Conservation (phyloP, 441 rosid species). For the Aleurites moluccanus region DNA sequence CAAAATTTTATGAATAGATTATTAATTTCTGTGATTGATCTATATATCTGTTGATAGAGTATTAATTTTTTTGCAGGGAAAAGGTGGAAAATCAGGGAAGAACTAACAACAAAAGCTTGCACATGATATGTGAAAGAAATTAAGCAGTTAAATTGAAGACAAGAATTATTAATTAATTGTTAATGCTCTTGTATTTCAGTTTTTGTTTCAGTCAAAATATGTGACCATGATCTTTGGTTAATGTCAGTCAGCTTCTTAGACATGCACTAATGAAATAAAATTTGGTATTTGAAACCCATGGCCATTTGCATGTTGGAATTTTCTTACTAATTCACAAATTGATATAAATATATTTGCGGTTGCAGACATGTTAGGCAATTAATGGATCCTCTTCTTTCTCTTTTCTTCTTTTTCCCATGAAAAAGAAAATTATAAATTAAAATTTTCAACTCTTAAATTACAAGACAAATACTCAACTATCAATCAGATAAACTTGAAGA, state of each 20-base stretch:
- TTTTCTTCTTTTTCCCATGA: too few species aligned
- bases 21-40: too few species aligned
- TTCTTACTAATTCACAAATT: too few species aligned
- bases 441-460: too few species aligned
- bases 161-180: constrained; percentile 16
- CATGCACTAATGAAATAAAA: constrained; percentile 9
- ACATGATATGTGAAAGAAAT: not conserved
- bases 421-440: too few species aligned
- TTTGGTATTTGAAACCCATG: not conserved
- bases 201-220: not conserved
- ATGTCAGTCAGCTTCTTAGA: constrained; percentile 8
- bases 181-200: not conserved
- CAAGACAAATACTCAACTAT: too few species aligned
- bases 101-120: constrained; percentile 5
- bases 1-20: too few species aligned
- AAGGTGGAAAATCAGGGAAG: constrained; percentile 42
- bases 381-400: too few species aligned
- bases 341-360: too few species aligned
- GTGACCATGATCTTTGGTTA: not conserved
- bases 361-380: too few species aligned
- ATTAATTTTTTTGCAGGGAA: constrained; percentile 23
- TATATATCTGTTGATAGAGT: not conserved
- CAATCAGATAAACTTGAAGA: too few species aligned
- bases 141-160: not conserved
- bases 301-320: not conserved